Base-by-base conservation (phyloP, 768 basidiomycete genomes). In the Tricholoma furcatifolium region DNA sequence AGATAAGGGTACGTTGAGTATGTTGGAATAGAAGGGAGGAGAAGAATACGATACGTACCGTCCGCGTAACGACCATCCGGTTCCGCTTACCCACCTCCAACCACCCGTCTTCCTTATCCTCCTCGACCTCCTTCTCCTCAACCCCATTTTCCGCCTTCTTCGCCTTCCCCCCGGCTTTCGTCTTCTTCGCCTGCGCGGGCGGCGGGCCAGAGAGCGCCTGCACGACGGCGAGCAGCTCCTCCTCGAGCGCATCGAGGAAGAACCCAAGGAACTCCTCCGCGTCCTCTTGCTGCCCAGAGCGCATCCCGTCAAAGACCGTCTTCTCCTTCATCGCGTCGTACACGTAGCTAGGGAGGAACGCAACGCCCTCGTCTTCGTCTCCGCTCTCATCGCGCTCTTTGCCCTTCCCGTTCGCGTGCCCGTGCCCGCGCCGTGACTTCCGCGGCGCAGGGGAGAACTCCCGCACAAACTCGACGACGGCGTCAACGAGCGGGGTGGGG, bases 261-360 rank as follows among this genome's bases (percentile, higher is more conserved):
- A 97, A 98, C 3, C 96, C 96, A n/a, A 98, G 76, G 68, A 97
- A 98, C 69, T 99, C 96, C 68, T 99, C 95, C 9, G 95, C 96
- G 53, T 99, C 96, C 67, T 99, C 96, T 71, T 99, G 96, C 53
- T 93, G 91, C 0, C 94, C 94, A 34, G 91, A 84, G 82, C 88
- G 74, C 94, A 98, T 98, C 42, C 80, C 83, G 62, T 95, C 94
- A 63, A 98, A 98, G 57, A 90, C 78, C 71, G 92, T 92, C 76
- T 93, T 93, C 70, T 87, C 86, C 71, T 91, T 91, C 80, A 98
- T 83, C 15, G 92, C 94, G 58, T 94, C 91, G 68, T 97, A 98
- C 23, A 98, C 81, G 59, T 85, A 84, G 11, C 83, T 81, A 18
- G 95, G 92, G 30, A 94, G 78, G 66, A 98, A 96, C 17, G 89